phyloP scores from a whole-genome alignment of 176 grass and related monocot genomes.

The Aegilops bicornis region DNA sequence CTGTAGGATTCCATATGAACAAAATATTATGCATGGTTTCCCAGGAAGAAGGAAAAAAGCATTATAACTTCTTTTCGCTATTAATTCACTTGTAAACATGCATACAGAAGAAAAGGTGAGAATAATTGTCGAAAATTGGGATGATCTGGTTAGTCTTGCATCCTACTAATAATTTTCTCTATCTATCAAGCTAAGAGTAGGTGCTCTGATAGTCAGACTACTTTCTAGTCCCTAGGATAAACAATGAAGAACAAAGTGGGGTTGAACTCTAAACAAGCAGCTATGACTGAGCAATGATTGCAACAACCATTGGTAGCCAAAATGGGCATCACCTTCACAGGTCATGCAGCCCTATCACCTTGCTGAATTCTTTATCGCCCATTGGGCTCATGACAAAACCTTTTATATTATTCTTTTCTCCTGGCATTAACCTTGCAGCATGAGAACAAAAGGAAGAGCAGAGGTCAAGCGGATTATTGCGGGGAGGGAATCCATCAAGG shows the following conservation, averaged over 20 bases:
- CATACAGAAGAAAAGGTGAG: background rate
- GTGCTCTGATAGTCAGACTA: constrained; percentile 28
- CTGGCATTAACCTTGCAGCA: constrained; percentile 16
- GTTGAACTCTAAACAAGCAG: constrained; percentile 25
- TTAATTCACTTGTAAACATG: background rate
- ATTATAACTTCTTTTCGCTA: background rate
- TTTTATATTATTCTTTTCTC: constrained; percentile 23
- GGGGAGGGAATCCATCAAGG: constrained; percentile 19
- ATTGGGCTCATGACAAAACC: constrained; percentile 30
- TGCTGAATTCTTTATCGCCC: constrained; percentile 29
- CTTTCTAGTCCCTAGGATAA: constrained; percentile 28
- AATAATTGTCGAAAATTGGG: background rate
- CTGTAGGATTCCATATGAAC: background rate
- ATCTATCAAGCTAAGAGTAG: constrained; percentile 21
- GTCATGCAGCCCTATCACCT: constrained; percentile 43
- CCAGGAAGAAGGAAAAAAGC: background rate
- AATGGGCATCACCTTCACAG: constrained; percentile 48
- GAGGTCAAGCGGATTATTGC: constrained; percentile 30
- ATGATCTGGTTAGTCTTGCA: background rate
- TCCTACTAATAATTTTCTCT: constrained; percentile 12
- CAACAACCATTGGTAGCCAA: constrained; percentile 43
- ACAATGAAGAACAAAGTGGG: background rate
- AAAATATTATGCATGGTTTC: background rate
- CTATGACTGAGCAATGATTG: constrained; percentile 49
- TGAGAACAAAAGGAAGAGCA: constrained; percentile 40